These are phyloP conservation scores for Hebeloma cylindrosporum DNA, from an alignment of 768 basidiomycete species.

Conservation along the genomic window DNA sequence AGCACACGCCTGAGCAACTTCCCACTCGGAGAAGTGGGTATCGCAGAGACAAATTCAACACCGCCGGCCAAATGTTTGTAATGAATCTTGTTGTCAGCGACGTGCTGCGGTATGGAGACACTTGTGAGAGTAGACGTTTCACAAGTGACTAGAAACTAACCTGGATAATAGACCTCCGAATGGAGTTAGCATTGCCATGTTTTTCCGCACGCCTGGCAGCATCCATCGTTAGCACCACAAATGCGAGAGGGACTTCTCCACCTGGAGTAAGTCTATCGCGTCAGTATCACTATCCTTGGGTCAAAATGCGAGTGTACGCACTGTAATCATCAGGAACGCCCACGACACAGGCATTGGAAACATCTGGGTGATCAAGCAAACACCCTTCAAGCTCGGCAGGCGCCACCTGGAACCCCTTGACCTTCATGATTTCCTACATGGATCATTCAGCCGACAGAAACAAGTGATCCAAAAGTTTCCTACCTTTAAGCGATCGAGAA, in stretches of 20 bases:
- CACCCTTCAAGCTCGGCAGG: constrained; percentile 65
- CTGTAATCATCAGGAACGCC: constrained; percentile 67
- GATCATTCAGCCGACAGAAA: not conserved
- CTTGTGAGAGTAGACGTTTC: not conserved
- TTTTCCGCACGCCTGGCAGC: not conserved
- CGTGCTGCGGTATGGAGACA: not conserved
- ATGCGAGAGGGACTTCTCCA: constrained; percentile 43
- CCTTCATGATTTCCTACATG: constrained; percentile 62
- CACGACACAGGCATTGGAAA: constrained; percentile 58
- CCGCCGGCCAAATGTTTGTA: constrained; percentile 2
- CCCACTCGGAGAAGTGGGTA: constrained; percentile 3
- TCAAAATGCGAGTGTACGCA: too few relatives aligned
- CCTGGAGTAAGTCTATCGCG: too few relatives aligned
- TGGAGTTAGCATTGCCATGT: not conserved
- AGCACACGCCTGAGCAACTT: constrained; percentile 4
- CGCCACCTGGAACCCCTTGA: constrained; percentile 54
- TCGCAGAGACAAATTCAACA: not conserved
- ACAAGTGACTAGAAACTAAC: not conserved
- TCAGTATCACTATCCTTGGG: too few relatives aligned
- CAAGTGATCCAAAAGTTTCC: not conserved
- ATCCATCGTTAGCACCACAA: not conserved
- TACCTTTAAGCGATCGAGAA: constrained; percentile 71
- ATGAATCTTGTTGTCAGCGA: not conserved
- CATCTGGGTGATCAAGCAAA: constrained; percentile 54
- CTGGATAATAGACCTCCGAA: not conserved